Base-by-base conservation (phyloP, 2,329 filamentous ascomycete species). In the Fusarium mangiferae region DNA sequence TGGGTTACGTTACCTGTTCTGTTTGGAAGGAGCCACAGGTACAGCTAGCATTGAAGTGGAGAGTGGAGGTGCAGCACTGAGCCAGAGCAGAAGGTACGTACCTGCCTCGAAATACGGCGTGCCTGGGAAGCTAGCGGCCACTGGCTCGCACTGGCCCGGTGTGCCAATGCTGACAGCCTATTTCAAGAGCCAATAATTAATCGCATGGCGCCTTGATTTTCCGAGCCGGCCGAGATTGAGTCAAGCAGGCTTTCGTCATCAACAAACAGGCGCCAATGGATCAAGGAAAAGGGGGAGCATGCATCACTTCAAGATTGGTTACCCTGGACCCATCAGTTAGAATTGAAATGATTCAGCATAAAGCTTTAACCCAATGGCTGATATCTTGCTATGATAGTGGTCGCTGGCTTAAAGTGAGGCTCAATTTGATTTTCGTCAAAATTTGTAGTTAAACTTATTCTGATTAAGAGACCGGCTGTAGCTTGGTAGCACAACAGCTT, bases 1-100 rank as follows among this genome's bases (percentile, higher is more conserved):
- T 76, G 73, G 80, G 71, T 75, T 74, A 74, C 72, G 80, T 77
- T 78, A 81, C 78, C 78, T 82, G 80, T 82, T 80, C 78, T 82
- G 76, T 80, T 80, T 72, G 66, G 75, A 36, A 72, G 70, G 67
- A 66, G 55, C 68, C 65, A 69, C 63, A 63, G 60, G 65, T 35
- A 56, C 36, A 30, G 42, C 28, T 51, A 33, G 33, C 42, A 49
- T 18, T 28, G 55, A 49, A 36, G 72, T 55, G 51, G 51, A 74
- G 55, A 58, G 55, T 49, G 70, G 71, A 70, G 66, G 58, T 74
- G 38, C 52, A 26, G 33, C n/a, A 52, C 52, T 46, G 58, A 51
- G 6, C 14, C 2, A 20, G 20, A 30, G 26, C 26, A 58, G 36
- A 48, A 24, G 68, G 56, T 74, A 74, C 72, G 72, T 74, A 74